Percentiles rank a stretch among this genome's conserved stretches.
These are phyloP conservation scores for Hypoxylon lienhwacheense DNA, from an alignment of 495 filamentous ascomycete species.

Conservation along the genomic window DNA sequence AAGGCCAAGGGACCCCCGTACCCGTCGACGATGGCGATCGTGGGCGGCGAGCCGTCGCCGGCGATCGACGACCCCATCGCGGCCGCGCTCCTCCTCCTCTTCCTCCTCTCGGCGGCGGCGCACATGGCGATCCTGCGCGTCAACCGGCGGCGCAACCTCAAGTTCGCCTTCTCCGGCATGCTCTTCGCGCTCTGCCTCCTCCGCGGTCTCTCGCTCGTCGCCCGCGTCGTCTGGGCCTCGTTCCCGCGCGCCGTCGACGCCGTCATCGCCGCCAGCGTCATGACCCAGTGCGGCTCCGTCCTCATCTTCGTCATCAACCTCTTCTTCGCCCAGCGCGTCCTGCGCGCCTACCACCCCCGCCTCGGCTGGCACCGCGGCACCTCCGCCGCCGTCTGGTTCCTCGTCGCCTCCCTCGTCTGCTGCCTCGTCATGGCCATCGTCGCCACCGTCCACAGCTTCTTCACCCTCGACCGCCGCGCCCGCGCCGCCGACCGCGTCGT, in stretches of 20 bases:
- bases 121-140: constrained; percentile 68
- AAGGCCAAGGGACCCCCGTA: constrained; percentile 40
- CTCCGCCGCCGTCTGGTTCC: constrained; percentile 52
- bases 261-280: constrained; percentile 71
- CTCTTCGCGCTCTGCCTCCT: constrained; percentile 81
- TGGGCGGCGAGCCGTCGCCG: constrained; percentile 62
- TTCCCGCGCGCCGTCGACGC: constrained; percentile 52
- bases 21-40: constrained; percentile 44
- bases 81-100: constrained; percentile 66
- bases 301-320: constrained; percentile 82
- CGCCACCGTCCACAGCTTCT: constrained; percentile 64
- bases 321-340: constrained; percentile 73
- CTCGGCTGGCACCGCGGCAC: constrained; percentile 66
- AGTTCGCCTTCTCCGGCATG: constrained; percentile 70
- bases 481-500: constrained; percentile 58
- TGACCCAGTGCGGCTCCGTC: constrained; percentile 75
- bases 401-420: constrained; percentile 63
- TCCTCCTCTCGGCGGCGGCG: constrained; percentile 56
- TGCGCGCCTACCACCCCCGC: constrained; percentile 70
- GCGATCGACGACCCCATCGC: constrained; percentile 65
- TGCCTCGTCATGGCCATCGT: constrained; percentile 72
- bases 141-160: constrained; percentile 62
- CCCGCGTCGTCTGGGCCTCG: constrained; percentile 65
- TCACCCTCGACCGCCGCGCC: constrained; percentile 56
- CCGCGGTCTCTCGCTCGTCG: constrained; percentile 61